Evolutionary conservation across 2,329 filamentous ascomycete genomes (phyloP).

Genomic region (Fusarium sp.): DNA sequence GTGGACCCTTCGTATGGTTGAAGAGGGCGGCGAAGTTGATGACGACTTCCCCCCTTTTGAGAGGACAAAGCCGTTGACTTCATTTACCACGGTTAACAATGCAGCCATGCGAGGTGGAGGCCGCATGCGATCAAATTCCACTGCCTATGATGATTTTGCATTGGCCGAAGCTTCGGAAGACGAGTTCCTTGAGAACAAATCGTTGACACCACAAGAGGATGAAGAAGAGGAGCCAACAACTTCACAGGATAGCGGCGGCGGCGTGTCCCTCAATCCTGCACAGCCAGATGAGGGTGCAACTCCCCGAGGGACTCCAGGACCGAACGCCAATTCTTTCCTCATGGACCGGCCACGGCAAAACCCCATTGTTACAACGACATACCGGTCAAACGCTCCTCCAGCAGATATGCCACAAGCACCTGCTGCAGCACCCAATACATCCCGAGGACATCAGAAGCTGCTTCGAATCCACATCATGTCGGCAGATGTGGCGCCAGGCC

Average conservation of each 20-base stretch:
- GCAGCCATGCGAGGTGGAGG: slow-evolving; percentile 76
- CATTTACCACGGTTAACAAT: slow-evolving; percentile 87
- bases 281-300: slow-evolving; percentile 52
- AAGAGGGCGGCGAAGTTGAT: slow-evolving; percentile 86
- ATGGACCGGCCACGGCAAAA: slow-evolving; percentile 62
- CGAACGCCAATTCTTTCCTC: slow-evolving; percentile 51
- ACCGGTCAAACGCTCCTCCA: slow-evolving; percentile 65
- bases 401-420: slow-evolving; percentile 69
- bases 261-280: slow-evolving; percentile 41
- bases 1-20: slow-evolving; percentile 86
- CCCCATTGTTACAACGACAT: slow-evolving; percentile 72
- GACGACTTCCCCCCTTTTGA: slow-evolving; percentile 86
- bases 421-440: slow-evolving; percentile 58
- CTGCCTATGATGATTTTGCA: slow-evolving; percentile 85
- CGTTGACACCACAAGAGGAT: slow-evolving; percentile 74
- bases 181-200: slow-evolving; percentile 77
- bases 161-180: slow-evolving; percentile 78
- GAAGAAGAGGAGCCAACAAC: slow-evolving; percentile 55
- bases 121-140: slow-evolving; percentile 75
- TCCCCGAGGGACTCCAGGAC: slow-evolving; percentile 44
- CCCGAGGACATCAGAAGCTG: slow-evolving; percentile 76
- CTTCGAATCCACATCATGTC: slow-evolving; percentile 79
- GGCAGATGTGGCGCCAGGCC: slow-evolving; percentile 77
- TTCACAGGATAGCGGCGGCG: slow-evolving; percentile 49
- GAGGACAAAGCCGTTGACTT: slow-evolving; percentile 78